These are phyloP conservation scores for Hypoxylon perforatum DNA, from an alignment of 495 filamentous ascomycete genomes.

Conservation along the genomic window DNA sequence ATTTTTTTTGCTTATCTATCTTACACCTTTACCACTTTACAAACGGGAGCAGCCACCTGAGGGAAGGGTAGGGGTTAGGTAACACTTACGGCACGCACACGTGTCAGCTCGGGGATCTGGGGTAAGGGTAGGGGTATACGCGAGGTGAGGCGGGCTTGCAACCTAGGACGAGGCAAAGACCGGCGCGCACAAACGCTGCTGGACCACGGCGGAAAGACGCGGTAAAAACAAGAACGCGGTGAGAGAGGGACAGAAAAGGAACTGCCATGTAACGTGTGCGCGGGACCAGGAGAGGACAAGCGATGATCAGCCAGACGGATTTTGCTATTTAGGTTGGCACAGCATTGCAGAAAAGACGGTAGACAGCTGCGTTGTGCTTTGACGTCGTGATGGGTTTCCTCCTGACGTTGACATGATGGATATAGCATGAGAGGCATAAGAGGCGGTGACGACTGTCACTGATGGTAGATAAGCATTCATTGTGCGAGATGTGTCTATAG, in stretches of 20 bases:
- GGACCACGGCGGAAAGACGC: conserved; percentile 9
- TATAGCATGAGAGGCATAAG: no score
- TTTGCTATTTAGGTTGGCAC: not conserved
- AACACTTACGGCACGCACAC: no score
- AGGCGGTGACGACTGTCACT: not conserved
- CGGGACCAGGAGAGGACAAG: conserved; percentile 21
- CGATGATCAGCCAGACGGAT: conserved; percentile 25
- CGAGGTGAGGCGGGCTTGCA: no score
- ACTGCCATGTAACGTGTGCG: not conserved
- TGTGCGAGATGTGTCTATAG: conserved; percentile 20
- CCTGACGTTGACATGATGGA: no score
- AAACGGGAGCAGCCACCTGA: conserved; percentile 2
- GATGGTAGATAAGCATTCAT: not conserved
- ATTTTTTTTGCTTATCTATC: not conserved
- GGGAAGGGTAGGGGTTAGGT: no score
- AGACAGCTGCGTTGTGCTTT: no score
- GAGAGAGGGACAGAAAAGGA: not conserved
- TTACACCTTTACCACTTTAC: conserved; percentile 15
- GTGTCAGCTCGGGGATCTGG: no score
- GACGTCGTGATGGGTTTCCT: no score
- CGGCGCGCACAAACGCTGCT: not conserved
- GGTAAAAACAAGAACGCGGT: not conserved
- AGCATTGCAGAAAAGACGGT: not conserved
- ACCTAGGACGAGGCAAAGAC: no score
- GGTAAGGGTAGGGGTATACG: no score